These are phyloP conservation scores for Taphrina flavorubra DNA, from an alignment of 1,139 yeast species.

Conservation along the genomic window DNA sequence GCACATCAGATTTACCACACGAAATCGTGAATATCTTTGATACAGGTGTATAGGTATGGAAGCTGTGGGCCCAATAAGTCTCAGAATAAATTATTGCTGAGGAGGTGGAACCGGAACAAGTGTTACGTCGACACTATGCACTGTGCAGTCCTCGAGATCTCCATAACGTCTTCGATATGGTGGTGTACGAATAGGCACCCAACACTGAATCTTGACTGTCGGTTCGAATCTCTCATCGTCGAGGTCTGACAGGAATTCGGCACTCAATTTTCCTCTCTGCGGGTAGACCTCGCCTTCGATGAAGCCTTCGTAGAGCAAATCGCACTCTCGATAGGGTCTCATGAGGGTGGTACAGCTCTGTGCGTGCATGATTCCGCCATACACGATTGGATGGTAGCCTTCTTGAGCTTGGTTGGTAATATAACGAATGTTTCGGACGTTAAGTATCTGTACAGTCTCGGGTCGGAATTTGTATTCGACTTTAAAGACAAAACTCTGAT, in stretches of 20 bases:
- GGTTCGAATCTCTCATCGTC: neutral
- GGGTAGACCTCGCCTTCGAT: slow-evolving; percentile 9
- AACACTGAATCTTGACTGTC: neutral
- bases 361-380: neutral
- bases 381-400: neutral
- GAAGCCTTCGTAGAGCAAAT: neutral
- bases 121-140: neutral
- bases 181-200: neutral
- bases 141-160: neutral
- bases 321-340: neutral
- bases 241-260: slow-evolving; percentile 6
- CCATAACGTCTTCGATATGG: neutral
- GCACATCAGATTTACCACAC: no score
- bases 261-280: neutral
- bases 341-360: neutral
- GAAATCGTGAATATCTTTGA: no score
- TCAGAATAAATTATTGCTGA: no score
- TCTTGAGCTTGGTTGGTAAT: neutral
- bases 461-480: neutral
- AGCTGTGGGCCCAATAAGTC: no score
- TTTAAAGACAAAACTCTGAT: neutral
- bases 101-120: no score
- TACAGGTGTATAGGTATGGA: no score
- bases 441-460: neutral
- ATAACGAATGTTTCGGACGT: neutral